These are phyloP conservation scores for Prunus yedoensis DNA, from an alignment of 331 rosid genomes.

Conservation along the genomic window DNA sequence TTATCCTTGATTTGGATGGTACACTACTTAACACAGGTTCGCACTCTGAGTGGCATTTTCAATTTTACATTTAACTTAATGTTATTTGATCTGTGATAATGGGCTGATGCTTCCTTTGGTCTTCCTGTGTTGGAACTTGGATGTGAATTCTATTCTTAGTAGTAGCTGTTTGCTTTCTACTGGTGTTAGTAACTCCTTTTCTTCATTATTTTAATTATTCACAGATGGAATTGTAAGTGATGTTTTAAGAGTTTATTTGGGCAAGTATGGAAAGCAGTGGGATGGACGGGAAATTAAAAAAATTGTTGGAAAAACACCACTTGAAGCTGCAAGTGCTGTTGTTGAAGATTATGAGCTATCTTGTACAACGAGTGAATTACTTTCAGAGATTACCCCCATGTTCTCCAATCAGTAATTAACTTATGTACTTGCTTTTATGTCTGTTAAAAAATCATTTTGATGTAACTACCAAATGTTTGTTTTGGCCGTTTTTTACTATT, in stretches of 20 bases:
- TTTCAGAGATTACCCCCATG: conserved; percentile 63
- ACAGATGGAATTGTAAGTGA: conserved; percentile 69
- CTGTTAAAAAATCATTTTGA: background rate
- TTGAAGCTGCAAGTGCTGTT: conserved; percentile 62
- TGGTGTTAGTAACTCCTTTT: conserved; percentile 2
- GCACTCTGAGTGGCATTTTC: background rate
- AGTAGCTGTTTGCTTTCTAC: background rate
- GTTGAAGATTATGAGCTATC: conserved; percentile 77
- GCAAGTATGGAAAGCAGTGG: conserved; percentile 79
- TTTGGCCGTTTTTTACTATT: background rate
- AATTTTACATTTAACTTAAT: background rate
- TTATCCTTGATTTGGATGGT: conserved; percentile 92
- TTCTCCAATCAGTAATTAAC: conserved; percentile 60
- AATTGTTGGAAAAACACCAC: conserved; percentile 65
- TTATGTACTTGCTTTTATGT: conserved; percentile 1
- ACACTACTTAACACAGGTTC: conserved; percentile 78
- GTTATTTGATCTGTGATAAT: background rate
- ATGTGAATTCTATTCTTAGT: background rate
- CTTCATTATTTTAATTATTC: conserved; percentile 13
- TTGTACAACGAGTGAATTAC: conserved; percentile 63
- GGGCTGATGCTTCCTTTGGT: background rate
- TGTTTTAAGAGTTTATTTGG: conserved; percentile 50
- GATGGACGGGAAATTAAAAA: conserved; percentile 84
- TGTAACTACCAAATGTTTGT: background rate
- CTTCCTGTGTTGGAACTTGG: background rate